These are phyloP conservation scores for Balansia obtecta DNA, from an alignment of 2,329 filamentous ascomycete species.

Conservation along the genomic window DNA sequence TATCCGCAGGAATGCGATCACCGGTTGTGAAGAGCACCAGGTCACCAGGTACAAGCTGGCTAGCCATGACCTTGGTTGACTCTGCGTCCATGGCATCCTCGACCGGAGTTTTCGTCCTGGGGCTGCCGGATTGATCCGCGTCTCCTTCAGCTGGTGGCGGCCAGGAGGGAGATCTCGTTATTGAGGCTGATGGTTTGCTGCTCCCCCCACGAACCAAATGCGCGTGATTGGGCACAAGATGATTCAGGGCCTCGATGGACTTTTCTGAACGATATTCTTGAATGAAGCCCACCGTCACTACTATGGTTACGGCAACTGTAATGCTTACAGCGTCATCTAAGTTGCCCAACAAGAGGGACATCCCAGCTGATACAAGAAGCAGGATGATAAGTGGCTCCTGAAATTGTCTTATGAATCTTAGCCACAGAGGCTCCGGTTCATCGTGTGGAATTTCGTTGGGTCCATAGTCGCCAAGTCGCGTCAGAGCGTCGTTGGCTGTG, in stretches of 20 bases:
- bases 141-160: slow-evolving; percentile 31
- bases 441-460: slow-evolving; percentile 93
- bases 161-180: slow-evolving; percentile 31
- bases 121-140: slow-evolving; percentile 28
- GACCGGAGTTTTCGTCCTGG: slow-evolving; percentile 45
- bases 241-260: slow-evolving; percentile 87
- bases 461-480: slow-evolving; percentile 68
- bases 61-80: slow-evolving; percentile 76
- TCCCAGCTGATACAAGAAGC: slow-evolving; percentile 75
- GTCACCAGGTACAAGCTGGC: slow-evolving; percentile 82
- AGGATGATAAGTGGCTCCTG: slow-evolving; percentile 89
- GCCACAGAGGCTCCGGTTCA: slow-evolving; percentile 84
- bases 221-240: slow-evolving; percentile 87
- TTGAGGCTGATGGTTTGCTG: slow-evolving; percentile 19
- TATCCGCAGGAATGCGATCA: slow-evolving; percentile 90
- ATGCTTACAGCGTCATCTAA: slow-evolving; percentile 93
- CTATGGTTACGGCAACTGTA: slow-evolving; percentile 89
- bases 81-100: slow-evolving; percentile 55
- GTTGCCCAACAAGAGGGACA: slow-evolving; percentile 86
- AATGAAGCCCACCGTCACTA: slow-evolving; percentile 89
- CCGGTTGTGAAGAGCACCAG: slow-evolving; percentile 89
- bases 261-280: slow-evolving; percentile 98
- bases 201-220: slow-evolving; percentile 66
- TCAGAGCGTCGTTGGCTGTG: slow-evolving; percentile 66
- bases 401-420: slow-evolving; percentile 93